A percentile compares a stretch with the other conserved stretches of the same genome.
Conservation (phyloP, 768 basidiomycete genomes). For the Calocybe indica region DNA sequence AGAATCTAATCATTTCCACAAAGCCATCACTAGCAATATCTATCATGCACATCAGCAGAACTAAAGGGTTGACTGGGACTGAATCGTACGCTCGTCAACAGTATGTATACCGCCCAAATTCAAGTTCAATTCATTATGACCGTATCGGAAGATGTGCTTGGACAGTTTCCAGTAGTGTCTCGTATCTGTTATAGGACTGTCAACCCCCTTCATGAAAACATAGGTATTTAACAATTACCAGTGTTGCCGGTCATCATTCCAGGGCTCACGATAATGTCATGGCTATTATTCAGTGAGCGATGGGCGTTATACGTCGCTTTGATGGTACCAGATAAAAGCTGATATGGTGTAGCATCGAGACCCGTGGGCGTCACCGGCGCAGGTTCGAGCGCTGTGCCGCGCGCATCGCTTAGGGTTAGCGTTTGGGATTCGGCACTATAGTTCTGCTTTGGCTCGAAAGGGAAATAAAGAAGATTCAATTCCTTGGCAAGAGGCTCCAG, state of each 20-base stretch:
- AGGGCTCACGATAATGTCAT: slow-evolving; percentile 41
- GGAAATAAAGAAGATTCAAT: slow-evolving; percentile 53
- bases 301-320: slow-evolving; percentile 54
- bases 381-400: slow-evolving; percentile 48
- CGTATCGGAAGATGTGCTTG: slow-evolving; percentile 66
- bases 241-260: slow-evolving; percentile 59
- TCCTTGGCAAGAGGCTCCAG: slow-evolving; percentile 39
- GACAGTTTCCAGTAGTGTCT: slow-evolving; percentile 54
- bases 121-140: slow-evolving; percentile 28
- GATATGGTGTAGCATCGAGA: slow-evolving; percentile 37
- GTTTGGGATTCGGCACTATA: slow-evolving; percentile 31
- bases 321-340: slow-evolving; percentile 57
- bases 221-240: slow-evolving; percentile 25
- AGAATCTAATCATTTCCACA: slow-evolving; percentile 64
- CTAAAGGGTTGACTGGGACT: neutral
- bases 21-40: slow-evolving; percentile 45
- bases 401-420: slow-evolving; percentile 47
- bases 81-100: slow-evolving; percentile 58
- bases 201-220: neutral
- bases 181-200: slow-evolving; percentile 41
- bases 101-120: slow-evolving; percentile 52
- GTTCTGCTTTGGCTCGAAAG: slow-evolving; percentile 44
- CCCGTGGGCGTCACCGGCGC: slow-evolving; percentile 57
- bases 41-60: slow-evolving; percentile 16
- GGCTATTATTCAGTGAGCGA: slow-evolving; percentile 23